These are phyloP conservation scores for Collybia mongolica DNA, from an alignment of 768 basidiomycete species.

Conservation along the genomic window DNA sequence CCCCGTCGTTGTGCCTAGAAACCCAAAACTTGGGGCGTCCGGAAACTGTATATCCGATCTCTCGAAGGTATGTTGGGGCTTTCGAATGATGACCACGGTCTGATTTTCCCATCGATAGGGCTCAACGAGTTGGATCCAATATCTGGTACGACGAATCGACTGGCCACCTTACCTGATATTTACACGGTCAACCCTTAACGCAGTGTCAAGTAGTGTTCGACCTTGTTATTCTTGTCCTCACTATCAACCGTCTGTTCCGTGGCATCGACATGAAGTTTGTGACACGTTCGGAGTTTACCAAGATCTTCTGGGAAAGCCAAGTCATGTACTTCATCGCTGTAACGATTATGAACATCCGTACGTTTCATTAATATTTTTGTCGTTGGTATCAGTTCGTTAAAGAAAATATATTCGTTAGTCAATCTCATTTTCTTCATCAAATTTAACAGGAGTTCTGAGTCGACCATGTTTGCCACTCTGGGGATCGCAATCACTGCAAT, in stretches of 20 bases:
- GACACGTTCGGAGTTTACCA: conserved; percentile 16
- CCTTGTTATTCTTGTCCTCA: conserved; percentile 16
- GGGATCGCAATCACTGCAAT: conserved; percentile 19
- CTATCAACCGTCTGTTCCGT: conserved; percentile 15
- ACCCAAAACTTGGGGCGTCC: conserved; percentile 11
- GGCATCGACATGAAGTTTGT: conserved; percentile 12
- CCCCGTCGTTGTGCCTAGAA: conserved; percentile 17
- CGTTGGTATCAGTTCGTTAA: background rate
- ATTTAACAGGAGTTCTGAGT: conserved; percentile 15
- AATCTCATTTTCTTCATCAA: conserved; percentile 19
- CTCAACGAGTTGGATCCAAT: too few relatives aligned
- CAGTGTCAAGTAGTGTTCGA: conserved; percentile 19
- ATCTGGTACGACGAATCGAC: background rate
- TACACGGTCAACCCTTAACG: background rate
- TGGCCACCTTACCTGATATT: background rate
- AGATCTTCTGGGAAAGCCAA: conserved; percentile 19
- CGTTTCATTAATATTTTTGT: background rate
- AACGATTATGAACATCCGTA: conserved; percentile 15
- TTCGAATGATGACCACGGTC: too few relatives aligned
- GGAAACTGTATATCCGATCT: conserved; percentile 18
- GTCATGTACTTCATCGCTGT: conserved; percentile 19
- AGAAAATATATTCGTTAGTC: conserved; percentile 4
- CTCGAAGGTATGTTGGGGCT: conserved; percentile 8
- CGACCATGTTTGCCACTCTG: conserved; percentile 20
- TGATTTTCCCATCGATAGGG: too few relatives aligned